These are phyloP conservation scores for Salix dunnii DNA, from an alignment of 345 rosid genomes.

Conservation along the genomic window DNA sequence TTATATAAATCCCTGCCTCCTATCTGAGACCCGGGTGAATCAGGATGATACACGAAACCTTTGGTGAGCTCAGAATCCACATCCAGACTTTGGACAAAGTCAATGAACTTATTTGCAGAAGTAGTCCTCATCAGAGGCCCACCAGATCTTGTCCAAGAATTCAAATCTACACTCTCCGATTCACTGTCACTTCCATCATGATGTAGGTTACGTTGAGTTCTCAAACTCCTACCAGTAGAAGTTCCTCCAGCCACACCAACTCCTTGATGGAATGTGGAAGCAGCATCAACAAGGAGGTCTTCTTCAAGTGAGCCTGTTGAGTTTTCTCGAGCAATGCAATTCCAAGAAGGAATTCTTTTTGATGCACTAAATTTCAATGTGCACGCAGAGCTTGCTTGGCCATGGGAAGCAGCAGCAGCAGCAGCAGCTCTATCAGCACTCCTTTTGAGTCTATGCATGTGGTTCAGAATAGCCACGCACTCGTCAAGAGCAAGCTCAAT, in stretches of 20 bases:
- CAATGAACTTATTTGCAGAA: slow-evolving; percentile 77
- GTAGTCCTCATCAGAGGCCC: slow-evolving; percentile 97
- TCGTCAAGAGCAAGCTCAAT: slow-evolving; percentile 98
- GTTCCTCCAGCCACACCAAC: slow-evolving; percentile 35
- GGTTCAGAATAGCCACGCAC: slow-evolving; percentile 89
- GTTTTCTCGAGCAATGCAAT: slow-evolving; percentile 89
- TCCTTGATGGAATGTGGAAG: slow-evolving; percentile 45
- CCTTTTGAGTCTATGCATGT: slow-evolving; percentile 89
- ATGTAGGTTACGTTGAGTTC: slow-evolving; percentile 30
- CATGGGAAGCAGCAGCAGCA: slow-evolving; percentile 50
- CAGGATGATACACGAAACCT: slow-evolving; percentile 50
- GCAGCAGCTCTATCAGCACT: slow-evolving; percentile 87
- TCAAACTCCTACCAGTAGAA: slow-evolving; percentile 43
- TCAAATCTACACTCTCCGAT: slow-evolving; percentile 60
- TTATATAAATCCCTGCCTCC: slow-evolving; percentile 44
- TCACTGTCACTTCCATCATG: slow-evolving; percentile 87
- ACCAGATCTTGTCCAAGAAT: slow-evolving; percentile 94
- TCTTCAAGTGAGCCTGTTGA: slow-evolving; percentile 93
- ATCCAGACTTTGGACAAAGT: slow-evolving; percentile 71
- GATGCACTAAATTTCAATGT: slow-evolving; percentile 71
- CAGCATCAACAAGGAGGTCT: slow-evolving; percentile 40
- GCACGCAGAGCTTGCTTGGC: slow-evolving; percentile 29
- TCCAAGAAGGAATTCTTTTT: slow-evolving; percentile 95
- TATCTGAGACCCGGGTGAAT: slow-evolving; percentile 28
- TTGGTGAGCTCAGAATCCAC: slow-evolving; percentile 47